Percentiles rank a stretch among this genome's conserved stretches.
Evolutionary conservation across 768 basidiomycete genomes (phyloP).

Genomic region (Hypsizygus marmoreus): DNA sequence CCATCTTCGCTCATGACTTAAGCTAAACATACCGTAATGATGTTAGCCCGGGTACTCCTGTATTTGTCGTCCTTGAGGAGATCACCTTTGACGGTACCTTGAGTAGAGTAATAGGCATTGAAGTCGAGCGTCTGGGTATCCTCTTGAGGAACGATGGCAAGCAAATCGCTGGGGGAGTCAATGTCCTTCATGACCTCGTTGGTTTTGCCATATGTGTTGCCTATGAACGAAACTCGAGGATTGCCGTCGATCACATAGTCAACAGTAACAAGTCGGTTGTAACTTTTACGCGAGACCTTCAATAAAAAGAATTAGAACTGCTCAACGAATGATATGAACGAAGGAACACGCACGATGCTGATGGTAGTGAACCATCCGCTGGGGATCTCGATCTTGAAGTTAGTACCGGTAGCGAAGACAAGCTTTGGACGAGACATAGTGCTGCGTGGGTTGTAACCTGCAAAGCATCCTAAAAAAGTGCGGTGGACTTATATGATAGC

Average conservation of each 20-base stretch:
- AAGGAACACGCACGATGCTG: conserved; percentile 5
- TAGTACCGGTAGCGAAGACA: conserved; percentile 1
- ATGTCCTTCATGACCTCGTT: conserved; percentile 9
- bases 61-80: conserved; percentile 4
- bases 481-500: conserved; percentile 1
- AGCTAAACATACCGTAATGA: conserved; percentile 9
- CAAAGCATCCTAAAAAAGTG: background rate
- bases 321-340: background rate
- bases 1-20: too few relatives aligned
- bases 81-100: background rate
- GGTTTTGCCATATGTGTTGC: background rate
- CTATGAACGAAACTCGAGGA: background rate
- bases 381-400: conserved; percentile 11
- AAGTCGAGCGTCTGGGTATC: conserved; percentile 1
- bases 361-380: conserved; percentile 13
- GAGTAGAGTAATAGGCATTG: conserved; percentile 2
- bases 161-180: conserved; percentile 1
- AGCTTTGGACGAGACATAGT: conserved; percentile 12
- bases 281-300: conserved; percentile 11
- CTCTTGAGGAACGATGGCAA: conserved; percentile 6
- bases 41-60: conserved; percentile 3
- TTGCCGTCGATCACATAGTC: conserved; percentile 3
- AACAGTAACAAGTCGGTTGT: conserved; percentile 4
- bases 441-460: background rate
- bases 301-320: background rate